Evolutionary conservation across 176 grass and related monocot species (phyloP).

Genomic region (Poa pratensis): DNA sequence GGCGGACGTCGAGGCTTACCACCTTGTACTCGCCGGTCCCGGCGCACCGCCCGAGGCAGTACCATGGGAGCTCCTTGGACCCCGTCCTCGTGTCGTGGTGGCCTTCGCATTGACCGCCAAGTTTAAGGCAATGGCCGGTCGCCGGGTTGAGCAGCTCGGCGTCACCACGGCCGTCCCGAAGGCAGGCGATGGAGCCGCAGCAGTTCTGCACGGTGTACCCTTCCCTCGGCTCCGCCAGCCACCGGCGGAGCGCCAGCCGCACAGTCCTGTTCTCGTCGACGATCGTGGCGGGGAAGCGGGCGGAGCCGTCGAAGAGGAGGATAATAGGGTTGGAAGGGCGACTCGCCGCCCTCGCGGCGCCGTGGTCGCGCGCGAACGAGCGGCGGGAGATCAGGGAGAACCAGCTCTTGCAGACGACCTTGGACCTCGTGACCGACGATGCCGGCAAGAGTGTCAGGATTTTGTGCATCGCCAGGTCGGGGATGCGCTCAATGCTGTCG

Average conservation of each 20-base stretch:
- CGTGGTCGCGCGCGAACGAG: neutral
- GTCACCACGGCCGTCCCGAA: neutral
- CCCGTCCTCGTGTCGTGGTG: neutral
- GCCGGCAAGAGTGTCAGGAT: neutral
- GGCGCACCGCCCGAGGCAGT: neutral
- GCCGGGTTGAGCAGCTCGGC: constrained; percentile 22
- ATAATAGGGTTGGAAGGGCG: neutral
- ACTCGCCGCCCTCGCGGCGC: too few species aligned
- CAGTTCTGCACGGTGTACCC: constrained; percentile 8
- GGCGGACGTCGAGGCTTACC: neutral
- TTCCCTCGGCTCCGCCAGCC: neutral
- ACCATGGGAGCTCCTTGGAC: constrained; percentile 19
- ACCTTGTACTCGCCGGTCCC: constrained; percentile 21
- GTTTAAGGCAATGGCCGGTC: neutral
- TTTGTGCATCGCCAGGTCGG: neutral
- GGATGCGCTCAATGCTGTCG: neutral
- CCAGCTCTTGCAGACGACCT: neutral
- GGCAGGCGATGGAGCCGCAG: neutral
- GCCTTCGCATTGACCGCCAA: neutral
- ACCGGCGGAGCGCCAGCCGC: neutral
- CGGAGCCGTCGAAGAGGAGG: neutral
- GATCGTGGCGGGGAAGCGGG: neutral
- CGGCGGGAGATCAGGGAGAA: neutral
- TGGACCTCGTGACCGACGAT: neutral
- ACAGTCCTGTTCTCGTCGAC: neutral